Evolutionary conservation across 805 yeast genomes (phyloP).

Genomic region (Cyberlindnera mycetangii): DNA sequence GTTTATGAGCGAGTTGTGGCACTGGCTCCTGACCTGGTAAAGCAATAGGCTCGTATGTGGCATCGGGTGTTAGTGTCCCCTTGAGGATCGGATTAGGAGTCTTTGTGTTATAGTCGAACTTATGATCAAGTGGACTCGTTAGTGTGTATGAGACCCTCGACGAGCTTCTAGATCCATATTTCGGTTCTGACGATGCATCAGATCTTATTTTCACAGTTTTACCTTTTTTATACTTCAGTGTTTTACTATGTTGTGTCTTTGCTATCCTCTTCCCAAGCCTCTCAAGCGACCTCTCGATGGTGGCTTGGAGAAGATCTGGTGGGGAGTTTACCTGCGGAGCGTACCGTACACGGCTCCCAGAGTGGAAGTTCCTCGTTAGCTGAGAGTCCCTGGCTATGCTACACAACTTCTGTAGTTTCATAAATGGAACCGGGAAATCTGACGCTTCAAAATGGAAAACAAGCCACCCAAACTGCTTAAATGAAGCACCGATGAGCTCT

Average conservation of each 20-base stretch:
- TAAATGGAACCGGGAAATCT: no score
- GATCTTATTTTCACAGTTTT: not conserved
- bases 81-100: not conserved
- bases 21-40: slow-evolving; percentile 16
- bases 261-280: not conserved
- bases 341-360: not conserved
- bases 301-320: not conserved
- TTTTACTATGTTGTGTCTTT: not conserved
- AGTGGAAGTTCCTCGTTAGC: not conserved
- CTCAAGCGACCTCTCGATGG: slow-evolving; percentile 1
- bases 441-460: no score
- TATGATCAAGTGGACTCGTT: not conserved
- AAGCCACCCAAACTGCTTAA: no score
- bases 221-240: not conserved
- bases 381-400: not conserved
- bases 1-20: slow-evolving; percentile 61
- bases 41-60: slow-evolving; percentile 12
- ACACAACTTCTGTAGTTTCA: not conserved
- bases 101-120: slow-evolving; percentile 1
- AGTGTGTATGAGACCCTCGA: not conserved
- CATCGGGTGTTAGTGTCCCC: slow-evolving; percentile 1
- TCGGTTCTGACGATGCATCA: not conserved
- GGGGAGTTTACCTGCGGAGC: not conserved
- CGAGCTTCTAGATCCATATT: not conserved
- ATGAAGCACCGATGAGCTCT: not conserved